phyloP scores from a whole-genome alignment of 176 grass and related monocot species.

The Saccharum spontaneum region DNA sequence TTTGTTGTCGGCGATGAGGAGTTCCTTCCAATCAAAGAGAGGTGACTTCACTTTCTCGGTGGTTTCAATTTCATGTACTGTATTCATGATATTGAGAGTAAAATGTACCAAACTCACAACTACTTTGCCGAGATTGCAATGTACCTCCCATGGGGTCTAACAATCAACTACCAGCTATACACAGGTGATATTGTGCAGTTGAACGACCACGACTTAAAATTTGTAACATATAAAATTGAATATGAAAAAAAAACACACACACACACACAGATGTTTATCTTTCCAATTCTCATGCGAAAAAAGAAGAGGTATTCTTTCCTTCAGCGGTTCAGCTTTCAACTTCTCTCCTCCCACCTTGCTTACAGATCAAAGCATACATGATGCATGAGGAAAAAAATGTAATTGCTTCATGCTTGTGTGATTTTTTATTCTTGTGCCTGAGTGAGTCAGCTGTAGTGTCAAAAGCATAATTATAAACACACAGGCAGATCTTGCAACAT shows the following conservation, averaged over 20 bases:
- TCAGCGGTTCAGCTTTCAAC: background rate
- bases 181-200: background rate
- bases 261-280: background rate
- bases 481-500: background rate
- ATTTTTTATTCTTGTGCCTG: slow-evolving; percentile 3
- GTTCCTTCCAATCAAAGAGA: slow-evolving; percentile 84
- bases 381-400: background rate
- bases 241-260: background rate
- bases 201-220: background rate
- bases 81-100: background rate
- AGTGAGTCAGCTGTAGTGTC: background rate
- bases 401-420: background rate
- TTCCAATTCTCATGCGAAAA: background rate
- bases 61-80: background rate
- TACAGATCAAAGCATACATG: background rate
- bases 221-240: background rate
- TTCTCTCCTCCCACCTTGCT: background rate
- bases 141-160: background rate
- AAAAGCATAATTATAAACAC: background rate
- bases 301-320: background rate
- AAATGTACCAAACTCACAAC: background rate
- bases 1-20: slow-evolving; percentile 85
- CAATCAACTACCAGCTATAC: background rate
- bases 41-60: slow-evolving; percentile 38
- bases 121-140: background rate